Evolutionary conservation across 345 rosid genomes (phyloP).

Genomic region (Citrus hindsii): DNA sequence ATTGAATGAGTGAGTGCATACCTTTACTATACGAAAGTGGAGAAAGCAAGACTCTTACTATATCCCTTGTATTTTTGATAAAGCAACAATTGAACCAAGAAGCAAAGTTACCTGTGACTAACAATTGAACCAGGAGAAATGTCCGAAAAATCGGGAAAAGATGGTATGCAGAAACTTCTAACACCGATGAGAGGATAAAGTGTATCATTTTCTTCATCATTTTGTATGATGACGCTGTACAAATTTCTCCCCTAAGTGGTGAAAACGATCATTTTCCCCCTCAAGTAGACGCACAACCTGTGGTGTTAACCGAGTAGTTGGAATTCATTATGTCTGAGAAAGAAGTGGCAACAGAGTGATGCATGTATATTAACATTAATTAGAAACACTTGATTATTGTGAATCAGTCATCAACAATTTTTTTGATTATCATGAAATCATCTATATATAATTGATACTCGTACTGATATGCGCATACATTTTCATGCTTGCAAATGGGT

Average conservation of each 20-base stretch:
- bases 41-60: no score
- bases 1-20: no score
- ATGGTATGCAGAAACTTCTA: background rate
- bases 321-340: background rate
- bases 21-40: no score
- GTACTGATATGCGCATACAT: background rate
- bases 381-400: background rate
- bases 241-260: slow-evolving; percentile 17
- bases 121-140: background rate
- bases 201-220: background rate
- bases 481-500: background rate
- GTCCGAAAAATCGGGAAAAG: background rate
- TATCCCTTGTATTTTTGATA: no score
- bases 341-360: background rate
- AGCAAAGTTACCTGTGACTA: no score
- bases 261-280: slow-evolving; percentile 33
- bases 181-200: background rate
- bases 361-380: background rate
- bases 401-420: background rate
- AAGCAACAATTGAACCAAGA: no score
- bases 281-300: slow-evolving; percentile 56
- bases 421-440: background rate
- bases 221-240: slow-evolving; percentile 16
- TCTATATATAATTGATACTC: no score
- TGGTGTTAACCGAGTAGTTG: background rate